A percentile compares a stretch with the other conserved stretches of the same genome.
phyloP scores from a whole-genome alignment of 805 yeast genomes.

The Metschnikowia colocasiae region DNA sequence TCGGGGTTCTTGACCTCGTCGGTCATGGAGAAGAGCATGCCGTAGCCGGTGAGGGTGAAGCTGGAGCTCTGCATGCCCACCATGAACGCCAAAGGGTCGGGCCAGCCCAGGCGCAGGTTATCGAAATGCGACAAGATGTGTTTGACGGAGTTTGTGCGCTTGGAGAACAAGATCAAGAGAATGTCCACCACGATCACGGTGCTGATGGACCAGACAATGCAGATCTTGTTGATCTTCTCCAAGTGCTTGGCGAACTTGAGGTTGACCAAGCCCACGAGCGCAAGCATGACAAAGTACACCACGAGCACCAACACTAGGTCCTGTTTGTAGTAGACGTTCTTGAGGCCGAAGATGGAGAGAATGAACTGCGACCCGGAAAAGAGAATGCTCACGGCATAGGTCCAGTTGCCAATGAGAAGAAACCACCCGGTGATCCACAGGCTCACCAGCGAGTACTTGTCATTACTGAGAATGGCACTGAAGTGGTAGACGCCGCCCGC shows the following conservation, averaged over 20 bases:
- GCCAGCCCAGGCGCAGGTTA: constrained; percentile 74
- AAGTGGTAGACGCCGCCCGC: constrained; percentile 76
- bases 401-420: constrained; percentile 70
- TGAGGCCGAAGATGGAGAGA: constrained; percentile 61
- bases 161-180: constrained; percentile 54
- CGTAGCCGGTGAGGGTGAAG: constrained; percentile 78
- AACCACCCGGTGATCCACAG: constrained; percentile 84
- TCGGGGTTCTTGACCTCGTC: constrained; percentile 81
- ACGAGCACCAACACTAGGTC: constrained; percentile 53
- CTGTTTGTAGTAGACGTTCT: constrained; percentile 54
- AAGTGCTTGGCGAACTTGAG: constrained; percentile 55
- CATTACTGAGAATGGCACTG: constrained; percentile 65
- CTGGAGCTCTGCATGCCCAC: constrained; percentile 77
- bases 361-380: constrained; percentile 76
- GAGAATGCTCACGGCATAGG: constrained; percentile 68
- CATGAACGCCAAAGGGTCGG: constrained; percentile 63
- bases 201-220: constrained; percentile 73
- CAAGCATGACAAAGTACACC: constrained; percentile 54
- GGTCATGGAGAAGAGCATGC: constrained; percentile 74
- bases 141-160: constrained; percentile 54
- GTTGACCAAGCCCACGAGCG: constrained; percentile 60
- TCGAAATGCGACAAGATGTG: constrained; percentile 65
- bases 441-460: constrained; percentile 50
- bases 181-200: constrained; percentile 68
- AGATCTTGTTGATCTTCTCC: constrained; percentile 60